phyloP scores from a whole-genome alignment of 257 asterid genomes.

The Salvia splendens region DNA sequence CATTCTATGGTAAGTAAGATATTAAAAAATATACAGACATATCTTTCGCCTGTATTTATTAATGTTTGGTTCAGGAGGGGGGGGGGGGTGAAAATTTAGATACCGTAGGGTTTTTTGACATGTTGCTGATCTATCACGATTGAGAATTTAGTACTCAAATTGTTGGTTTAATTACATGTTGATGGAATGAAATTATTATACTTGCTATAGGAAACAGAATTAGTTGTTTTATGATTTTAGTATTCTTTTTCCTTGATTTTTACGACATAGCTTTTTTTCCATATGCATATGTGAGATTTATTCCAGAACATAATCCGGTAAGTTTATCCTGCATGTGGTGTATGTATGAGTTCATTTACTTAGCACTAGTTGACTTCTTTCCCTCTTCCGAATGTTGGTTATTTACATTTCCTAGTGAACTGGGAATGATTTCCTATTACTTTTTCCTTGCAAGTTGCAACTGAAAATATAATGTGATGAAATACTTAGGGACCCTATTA shows the following conservation, averaged over 20 bases:
- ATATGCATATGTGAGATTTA: background rate
- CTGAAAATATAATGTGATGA: background rate
- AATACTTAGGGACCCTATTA: background rate
- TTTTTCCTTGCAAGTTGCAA: background rate
- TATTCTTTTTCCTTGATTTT: background rate
- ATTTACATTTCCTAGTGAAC: conserved; percentile 9
- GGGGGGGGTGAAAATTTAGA: background rate
- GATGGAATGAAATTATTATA: conserved; percentile 1
- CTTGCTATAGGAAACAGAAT: background rate
- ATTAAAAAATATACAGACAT: background rate
- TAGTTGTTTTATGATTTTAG: too few relatives aligned
- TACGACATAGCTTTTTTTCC: background rate
- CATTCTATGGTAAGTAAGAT: conserved; percentile 2
- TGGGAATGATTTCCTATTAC: conserved; percentile 1
- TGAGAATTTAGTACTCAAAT: background rate
- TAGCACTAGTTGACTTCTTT: background rate
- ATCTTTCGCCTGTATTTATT: background rate
- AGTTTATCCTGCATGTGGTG: background rate
- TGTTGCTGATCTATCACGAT: background rate
- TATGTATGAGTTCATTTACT: background rate
- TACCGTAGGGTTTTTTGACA: background rate
- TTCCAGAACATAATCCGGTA: background rate
- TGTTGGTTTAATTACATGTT: background rate
- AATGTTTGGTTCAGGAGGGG: background rate
- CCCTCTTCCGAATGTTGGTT: background rate